These are phyloP conservation scores for Acacia crassicarpa DNA, from an alignment of 306 rosid species.

Conservation along the genomic window DNA sequence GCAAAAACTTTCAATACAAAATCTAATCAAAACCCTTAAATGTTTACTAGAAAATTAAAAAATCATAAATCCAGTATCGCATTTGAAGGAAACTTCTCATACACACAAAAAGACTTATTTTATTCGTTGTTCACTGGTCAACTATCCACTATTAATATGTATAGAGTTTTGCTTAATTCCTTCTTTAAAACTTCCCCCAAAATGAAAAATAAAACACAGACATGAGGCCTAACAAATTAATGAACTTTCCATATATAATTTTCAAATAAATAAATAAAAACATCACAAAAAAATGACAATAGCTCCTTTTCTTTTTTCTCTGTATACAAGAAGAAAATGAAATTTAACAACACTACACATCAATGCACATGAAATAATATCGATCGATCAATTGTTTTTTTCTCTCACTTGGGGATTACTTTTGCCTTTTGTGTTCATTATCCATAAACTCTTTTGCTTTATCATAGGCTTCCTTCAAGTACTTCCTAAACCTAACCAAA, in stretches of 20 bases:
- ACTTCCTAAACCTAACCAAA: slow-evolving; percentile 31
- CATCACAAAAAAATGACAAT: not conserved
- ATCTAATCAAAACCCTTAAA: too few species aligned
- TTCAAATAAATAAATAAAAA: not conserved
- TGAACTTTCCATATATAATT: not conserved
- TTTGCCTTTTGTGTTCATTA: not conserved
- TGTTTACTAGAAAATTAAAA: not conserved
- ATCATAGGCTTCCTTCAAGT: slow-evolving; percentile 29
- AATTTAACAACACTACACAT: not conserved
- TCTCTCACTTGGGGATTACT: not conserved
- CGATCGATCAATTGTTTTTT: not conserved
- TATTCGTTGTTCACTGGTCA: not conserved
- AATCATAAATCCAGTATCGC: not conserved
- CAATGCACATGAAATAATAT: not conserved
- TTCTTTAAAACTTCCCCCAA: not conserved
- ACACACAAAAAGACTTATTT: too few species aligned
- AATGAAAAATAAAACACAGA: not conserved
- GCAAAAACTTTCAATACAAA: too few species aligned
- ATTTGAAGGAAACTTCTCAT: not conserved
- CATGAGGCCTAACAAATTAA: not conserved
- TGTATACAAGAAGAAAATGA: not conserved
- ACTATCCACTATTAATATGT: not conserved
- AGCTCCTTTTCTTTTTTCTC: not conserved
- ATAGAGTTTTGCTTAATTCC: not conserved
- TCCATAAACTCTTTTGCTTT: slow-evolving; percentile 30